Evolutionary conservation across 2,329 filamentous ascomycete species (phyloP), one percentile per base, ranked within the genome.

Genomic region (Fusarium penzigii): DNA sequence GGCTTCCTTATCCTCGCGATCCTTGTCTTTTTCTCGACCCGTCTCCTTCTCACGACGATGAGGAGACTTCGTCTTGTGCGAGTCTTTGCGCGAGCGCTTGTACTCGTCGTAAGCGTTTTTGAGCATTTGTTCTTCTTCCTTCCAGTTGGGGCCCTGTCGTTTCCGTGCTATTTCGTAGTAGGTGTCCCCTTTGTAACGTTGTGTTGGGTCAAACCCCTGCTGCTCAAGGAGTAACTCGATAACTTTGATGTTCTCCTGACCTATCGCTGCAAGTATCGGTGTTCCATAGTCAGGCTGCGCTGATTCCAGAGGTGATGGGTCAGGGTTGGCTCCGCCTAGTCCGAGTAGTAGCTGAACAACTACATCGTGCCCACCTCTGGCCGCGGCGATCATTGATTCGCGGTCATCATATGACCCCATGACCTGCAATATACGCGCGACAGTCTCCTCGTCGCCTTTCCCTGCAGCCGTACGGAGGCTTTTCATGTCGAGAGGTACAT

Each of bases 241-340:
- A 51, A 97, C 90, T 60, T 90, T 89, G 45, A 94, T 81, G 63
- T 96, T 94, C 57, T 86, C 84, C 61, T 93, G 88, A 14, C 94
- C 93, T 59, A 99, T 97, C 2, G 94, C 92, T 52, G 92, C 92
- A 38, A 97, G 82, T 78, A 99, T 95, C 2, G 94, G 94, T 1
- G 93, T 97, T 46, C 92, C 88, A 65, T 89, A 87, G 51, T 94
- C 92, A 40, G 80, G 73, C 29, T 79, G 77, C 52, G 83, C 77
- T 29, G 80, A 79, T 9, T 77, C 65, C 43, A 92, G 72, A 12
- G 89, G 83, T 7, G 81, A 77, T 32, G 91, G 91, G 62, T 94
- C 90, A 0, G 82, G 78, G 48, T 84, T 82, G 12, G 82, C 81
- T 44, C 80, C 77, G 3, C 87, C 88, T 58, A 91, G 75, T 9